Percentiles rank a stretch among this genome's conserved stretches.
phyloP scores from a whole-genome alignment of 805 yeast genomes.

The baker's yeast (Saccharomyces cerevisiae) region DNA sequence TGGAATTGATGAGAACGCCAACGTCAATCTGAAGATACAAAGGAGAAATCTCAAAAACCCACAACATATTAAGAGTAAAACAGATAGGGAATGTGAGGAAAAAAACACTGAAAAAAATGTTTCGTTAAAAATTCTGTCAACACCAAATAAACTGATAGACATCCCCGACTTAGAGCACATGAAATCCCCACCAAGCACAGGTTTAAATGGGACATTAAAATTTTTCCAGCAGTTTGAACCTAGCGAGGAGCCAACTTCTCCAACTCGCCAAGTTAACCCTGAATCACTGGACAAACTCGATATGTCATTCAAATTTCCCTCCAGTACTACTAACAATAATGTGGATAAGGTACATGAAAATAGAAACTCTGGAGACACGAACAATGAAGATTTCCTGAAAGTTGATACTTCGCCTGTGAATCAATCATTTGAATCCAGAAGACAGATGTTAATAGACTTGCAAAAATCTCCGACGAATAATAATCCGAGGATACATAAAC shows the following conservation, averaged over 20 bases:
- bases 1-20: conserved; percentile 28
- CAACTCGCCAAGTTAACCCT: background rate
- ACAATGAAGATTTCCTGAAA: conserved; percentile 14
- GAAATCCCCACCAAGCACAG: conserved; percentile 9
- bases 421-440: conserved; percentile 15
- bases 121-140: conserved; percentile 19
- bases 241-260: background rate
- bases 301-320: conserved; percentile 21
- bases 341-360: background rate
- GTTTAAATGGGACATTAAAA: conserved; percentile 13
- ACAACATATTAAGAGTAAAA: background rate
- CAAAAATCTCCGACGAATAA: conserved; percentile 6
- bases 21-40: conserved; percentile 27
- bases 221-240: conserved; percentile 22
- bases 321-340: background rate
- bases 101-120: background rate
- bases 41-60: conserved; percentile 17
- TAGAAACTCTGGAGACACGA: background rate
- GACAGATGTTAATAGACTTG: conserved; percentile 12
- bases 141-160: conserved; percentile 23
- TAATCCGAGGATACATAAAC: conserved; percentile 13
- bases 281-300: conserved; percentile 6
- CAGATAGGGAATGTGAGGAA: background rate
- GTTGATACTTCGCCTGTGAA: conserved; percentile 8
- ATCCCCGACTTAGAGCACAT: conserved; percentile 22